Evolutionary conservation across 1,139 yeast species (phyloP).

Genomic region (Hyphopichia wangnamkhiaoensis): DNA sequence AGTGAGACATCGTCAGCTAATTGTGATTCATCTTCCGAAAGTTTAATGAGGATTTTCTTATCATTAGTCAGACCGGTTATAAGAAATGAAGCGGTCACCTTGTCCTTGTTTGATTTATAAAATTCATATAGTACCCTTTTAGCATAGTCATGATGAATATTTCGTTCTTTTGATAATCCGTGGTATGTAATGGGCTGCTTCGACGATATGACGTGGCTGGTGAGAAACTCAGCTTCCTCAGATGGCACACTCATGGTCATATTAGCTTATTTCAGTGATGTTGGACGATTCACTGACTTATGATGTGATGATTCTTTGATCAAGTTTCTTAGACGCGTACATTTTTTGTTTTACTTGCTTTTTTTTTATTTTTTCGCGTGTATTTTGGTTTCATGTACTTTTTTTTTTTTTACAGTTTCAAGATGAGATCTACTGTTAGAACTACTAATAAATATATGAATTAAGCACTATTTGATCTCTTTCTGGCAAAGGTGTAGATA

Average conservation of each 20-base stretch:
- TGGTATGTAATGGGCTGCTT: conserved; percentile 32
- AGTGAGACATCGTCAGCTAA: conserved; percentile 16
- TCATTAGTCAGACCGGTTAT: conserved; percentile 26
- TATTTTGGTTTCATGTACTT: not conserved
- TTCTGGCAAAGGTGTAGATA: conserved; percentile 48
- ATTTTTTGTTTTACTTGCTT: not conserved
- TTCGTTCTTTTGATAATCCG: conserved; percentile 26
- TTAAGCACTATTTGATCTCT: conserved; percentile 9
- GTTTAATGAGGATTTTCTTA: conserved; percentile 18
- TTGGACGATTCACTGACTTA: too few species aligned
- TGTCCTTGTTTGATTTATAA: conserved; percentile 31
- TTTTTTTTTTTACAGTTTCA: too few species aligned
- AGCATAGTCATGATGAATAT: conserved; percentile 30
- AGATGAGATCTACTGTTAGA: too few species aligned
- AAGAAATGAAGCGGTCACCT: conserved; percentile 35
- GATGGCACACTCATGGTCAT: conserved; percentile 40
- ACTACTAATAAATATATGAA: not conserved
- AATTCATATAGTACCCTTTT: conserved; percentile 32
- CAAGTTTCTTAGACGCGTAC: not conserved
- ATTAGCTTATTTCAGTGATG: not conserved
- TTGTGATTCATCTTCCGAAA: conserved; percentile 20
- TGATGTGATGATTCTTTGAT: not conserved
- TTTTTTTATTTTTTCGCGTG: not conserved
- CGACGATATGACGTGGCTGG: conserved; percentile 27
- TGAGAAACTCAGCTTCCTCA: conserved; percentile 27